These are phyloP conservation scores for Cladosporium sphaerospermum DNA, from an alignment of 2,329 filamentous ascomycete genomes.

Conservation along the genomic window DNA sequence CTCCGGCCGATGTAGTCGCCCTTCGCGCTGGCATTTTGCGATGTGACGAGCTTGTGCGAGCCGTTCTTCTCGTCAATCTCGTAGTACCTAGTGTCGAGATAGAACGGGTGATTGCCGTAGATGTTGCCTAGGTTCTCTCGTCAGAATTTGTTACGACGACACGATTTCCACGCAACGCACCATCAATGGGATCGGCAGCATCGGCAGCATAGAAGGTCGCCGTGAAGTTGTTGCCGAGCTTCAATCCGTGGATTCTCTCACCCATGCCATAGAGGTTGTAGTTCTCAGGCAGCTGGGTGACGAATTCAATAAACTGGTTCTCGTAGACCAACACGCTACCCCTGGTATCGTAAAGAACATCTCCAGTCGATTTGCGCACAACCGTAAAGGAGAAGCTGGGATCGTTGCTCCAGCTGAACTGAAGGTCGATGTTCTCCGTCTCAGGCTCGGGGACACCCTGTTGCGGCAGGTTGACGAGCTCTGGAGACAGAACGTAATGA, in stretches of 20 bases:
- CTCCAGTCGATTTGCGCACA: constrained; percentile 53
- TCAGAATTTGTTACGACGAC: too few relatives aligned
- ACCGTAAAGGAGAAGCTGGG: constrained; percentile 53
- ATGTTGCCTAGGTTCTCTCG: constrained; percentile 45
- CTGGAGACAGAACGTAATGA: constrained; percentile 58
- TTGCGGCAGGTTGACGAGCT: constrained; percentile 53
- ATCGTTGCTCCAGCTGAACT: constrained; percentile 51
- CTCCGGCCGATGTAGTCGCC: constrained; percentile 59
- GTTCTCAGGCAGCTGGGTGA: constrained; percentile 57
- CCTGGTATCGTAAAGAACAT: constrained; percentile 62
- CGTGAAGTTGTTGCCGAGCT: constrained; percentile 67
- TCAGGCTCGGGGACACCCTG: constrained; percentile 34
- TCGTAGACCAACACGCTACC: constrained; percentile 64
- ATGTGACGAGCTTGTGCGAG: constrained; percentile 47
- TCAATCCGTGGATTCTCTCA: constrained; percentile 64
- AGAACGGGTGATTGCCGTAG: constrained; percentile 73
- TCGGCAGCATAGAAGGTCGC: constrained; percentile 65
- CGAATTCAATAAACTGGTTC: constrained; percentile 72
- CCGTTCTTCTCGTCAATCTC: constrained; percentile 43
- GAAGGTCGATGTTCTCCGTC: constrained; percentile 42
- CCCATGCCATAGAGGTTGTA: constrained; percentile 70
- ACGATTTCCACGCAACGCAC: not conserved
- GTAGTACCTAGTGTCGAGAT: constrained; percentile 73
- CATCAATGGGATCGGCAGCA: constrained; percentile 56
- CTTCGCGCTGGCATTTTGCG: constrained; percentile 46